Evolutionary conservation across 2,329 filamentous ascomycete species (phyloP).

Genomic region (Sarocladium brachiariae): DNA sequence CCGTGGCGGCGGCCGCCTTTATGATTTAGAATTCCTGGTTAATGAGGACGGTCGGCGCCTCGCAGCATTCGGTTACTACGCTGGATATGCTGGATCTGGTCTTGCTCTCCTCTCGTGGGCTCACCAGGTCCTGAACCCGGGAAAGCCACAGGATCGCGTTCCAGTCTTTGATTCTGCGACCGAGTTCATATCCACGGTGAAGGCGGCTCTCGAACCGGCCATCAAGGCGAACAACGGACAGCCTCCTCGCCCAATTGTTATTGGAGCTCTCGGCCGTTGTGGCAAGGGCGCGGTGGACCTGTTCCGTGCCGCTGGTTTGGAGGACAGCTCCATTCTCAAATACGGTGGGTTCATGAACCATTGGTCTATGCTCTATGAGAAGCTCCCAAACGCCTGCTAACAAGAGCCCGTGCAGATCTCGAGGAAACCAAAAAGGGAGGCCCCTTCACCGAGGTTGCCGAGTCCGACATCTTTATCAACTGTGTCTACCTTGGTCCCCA

Average conservation of each 20-base stretch:
- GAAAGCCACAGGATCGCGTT: conserved; percentile 3
- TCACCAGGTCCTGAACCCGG: conserved; percentile 10
- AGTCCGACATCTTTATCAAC: conserved; percentile 70
- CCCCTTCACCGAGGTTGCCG: conserved; percentile 68
- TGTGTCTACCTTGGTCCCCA: conserved; percentile 68
- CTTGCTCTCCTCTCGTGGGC: conserved; percentile 76
- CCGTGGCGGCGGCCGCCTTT: conserved; percentile 56
- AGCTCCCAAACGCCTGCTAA: no score
- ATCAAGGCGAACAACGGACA: conserved; percentile 37
- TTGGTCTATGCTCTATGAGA: no score
- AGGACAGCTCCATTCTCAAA: conserved; percentile 40
- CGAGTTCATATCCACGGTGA: conserved; percentile 8
- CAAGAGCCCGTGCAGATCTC: no score
- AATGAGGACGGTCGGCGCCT: conserved; percentile 66
- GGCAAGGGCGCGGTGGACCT: conserved; percentile 59
- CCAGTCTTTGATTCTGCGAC: conserved; percentile 7
- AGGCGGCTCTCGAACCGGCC: conserved; percentile 3
- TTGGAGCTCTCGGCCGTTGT: conserved; percentile 78
- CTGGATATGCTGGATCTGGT: conserved; percentile 66
- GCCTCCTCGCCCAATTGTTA: conserved; percentile 67
- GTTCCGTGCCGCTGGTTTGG: conserved; percentile 8
- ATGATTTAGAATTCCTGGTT: conserved; percentile 70
- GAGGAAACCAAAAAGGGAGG: conserved; percentile 66
- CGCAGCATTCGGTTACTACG: conserved; percentile 66
- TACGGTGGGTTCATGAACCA: no score